phyloP scores from a whole-genome alignment of 2,329 filamentous ascomycete species.

The Calcarisporium arbuscula region DNA sequence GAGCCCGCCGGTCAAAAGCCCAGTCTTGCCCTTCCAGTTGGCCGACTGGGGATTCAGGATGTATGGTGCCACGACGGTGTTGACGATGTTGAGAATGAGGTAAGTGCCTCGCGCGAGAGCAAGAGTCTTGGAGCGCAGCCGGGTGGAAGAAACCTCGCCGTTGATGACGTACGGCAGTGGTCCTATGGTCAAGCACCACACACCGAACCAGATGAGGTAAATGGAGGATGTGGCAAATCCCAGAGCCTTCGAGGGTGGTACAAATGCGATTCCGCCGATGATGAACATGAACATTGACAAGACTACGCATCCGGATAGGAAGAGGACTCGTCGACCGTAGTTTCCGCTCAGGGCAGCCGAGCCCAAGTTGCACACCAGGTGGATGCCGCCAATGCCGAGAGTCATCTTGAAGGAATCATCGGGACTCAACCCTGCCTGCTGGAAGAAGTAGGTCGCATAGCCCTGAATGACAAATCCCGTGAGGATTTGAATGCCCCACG shows the following conservation, averaged over 20 bases:
- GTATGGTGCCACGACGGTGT: conserved; percentile 38
- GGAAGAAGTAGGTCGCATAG: conserved; percentile 42
- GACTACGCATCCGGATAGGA: too few species aligned
- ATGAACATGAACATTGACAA: too few species aligned
- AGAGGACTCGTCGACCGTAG: too few species aligned
- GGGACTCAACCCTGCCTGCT: conserved; percentile 30
- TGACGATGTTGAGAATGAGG: conserved; percentile 41
- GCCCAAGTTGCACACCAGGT: conserved; percentile 9
- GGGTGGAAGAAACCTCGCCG: conserved; percentile 40
- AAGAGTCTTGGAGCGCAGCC: conserved; percentile 40
- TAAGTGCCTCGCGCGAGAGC: conserved; percentile 40
- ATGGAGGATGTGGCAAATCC: too few species aligned
- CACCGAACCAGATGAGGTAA: too few species aligned
- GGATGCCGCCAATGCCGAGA: conserved; percentile 33
- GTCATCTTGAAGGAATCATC: conserved; percentile 24
- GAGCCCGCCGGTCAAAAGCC: conserved; percentile 38
- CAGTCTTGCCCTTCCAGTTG: conserved; percentile 42
- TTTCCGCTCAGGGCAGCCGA: too few species aligned
- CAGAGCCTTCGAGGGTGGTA: too few species aligned
- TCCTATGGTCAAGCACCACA: conserved; percentile 29
- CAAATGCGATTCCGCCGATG: too few species aligned
- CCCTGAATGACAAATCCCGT: conserved; percentile 33
- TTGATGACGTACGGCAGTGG: conserved; percentile 79
- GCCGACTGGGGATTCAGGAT: conserved; percentile 41
- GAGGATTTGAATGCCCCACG: conserved; percentile 32